Evolutionary conservation across 495 filamentous ascomycete genomes (phyloP).

Genomic region (Physcia stellaris): DNA sequence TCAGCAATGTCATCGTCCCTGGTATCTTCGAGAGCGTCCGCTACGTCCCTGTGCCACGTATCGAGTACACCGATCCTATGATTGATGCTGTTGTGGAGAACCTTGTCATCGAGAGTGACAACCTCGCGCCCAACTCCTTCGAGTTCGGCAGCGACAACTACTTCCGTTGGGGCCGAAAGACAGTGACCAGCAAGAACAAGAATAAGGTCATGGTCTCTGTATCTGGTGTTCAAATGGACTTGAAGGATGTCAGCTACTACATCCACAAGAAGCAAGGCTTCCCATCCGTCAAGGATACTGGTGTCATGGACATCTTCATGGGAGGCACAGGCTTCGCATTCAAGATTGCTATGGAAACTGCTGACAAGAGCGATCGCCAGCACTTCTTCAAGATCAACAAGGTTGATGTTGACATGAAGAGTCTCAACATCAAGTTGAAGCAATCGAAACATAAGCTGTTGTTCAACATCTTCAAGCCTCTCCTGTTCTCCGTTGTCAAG

Average conservation of each 20-base stretch:
- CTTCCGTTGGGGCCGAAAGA: slow-evolving; percentile 89
- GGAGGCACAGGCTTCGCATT: slow-evolving; percentile 81
- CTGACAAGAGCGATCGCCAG: slow-evolving; percentile 59
- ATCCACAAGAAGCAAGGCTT: slow-evolving; percentile 94
- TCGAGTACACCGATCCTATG: slow-evolving; percentile 79
- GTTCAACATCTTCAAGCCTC: slow-evolving; percentile 76
- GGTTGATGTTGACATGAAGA: slow-evolving; percentile 68
- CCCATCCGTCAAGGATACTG: slow-evolving; percentile 76
- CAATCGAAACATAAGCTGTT: slow-evolving; percentile 90
- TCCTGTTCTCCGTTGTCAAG: slow-evolving; percentile 70
- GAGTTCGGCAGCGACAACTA: slow-evolving; percentile 91
- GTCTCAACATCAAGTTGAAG: slow-evolving; percentile 80
- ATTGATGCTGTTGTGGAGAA: slow-evolving; percentile 89
- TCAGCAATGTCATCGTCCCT: slow-evolving; percentile 77
- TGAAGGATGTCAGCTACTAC: slow-evolving; percentile 86
- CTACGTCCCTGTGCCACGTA: slow-evolving; percentile 87
- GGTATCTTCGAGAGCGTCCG: slow-evolving; percentile 72
- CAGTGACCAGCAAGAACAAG: slow-evolving; percentile 59
- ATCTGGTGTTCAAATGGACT: slow-evolving; percentile 79
- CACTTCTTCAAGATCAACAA: slow-evolving; percentile 92
- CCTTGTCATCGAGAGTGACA: slow-evolving; percentile 87
- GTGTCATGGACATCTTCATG: slow-evolving; percentile 81
- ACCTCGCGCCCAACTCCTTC: slow-evolving; percentile 88
- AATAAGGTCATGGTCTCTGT: slow-evolving; percentile 75
- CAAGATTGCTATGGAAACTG: slow-evolving; percentile 77